A percentile compares a stretch with the other conserved stretches of the same genome.
These are phyloP conservation scores for Paecilomyces variotii DNA, from an alignment of 2,329 filamentous ascomycete genomes.

Conservation along the genomic window DNA sequence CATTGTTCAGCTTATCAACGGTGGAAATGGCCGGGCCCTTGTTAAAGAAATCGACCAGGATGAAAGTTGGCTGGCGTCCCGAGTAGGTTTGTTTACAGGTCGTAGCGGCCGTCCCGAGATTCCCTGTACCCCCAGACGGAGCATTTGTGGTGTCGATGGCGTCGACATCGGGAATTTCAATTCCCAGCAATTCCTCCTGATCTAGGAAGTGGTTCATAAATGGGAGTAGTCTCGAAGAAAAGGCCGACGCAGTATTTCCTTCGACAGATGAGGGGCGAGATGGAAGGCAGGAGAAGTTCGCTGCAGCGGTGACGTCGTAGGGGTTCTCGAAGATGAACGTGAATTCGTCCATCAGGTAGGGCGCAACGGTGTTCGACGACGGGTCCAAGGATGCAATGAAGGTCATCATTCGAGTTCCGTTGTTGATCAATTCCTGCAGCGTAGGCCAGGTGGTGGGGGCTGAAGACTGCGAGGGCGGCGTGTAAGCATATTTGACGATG, in stretches of 20 bases:
- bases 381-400: slow-evolving; percentile 53
- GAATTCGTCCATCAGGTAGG: slow-evolving; percentile 38
- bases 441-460: slow-evolving; percentile 57
- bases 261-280: slow-evolving; percentile 53
- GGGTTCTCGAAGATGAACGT: slow-evolving; percentile 60
- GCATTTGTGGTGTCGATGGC: slow-evolving; percentile 59
- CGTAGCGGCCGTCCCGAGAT: slow-evolving; percentile 40
- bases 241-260: slow-evolving; percentile 41
- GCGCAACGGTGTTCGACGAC: slow-evolving; percentile 25
- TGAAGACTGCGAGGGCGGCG: slow-evolving; percentile 38
- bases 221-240: slow-evolving; percentile 55
- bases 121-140: slow-evolving; percentile 48
- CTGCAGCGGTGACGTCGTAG: slow-evolving; percentile 54
- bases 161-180: slow-evolving; percentile 55
- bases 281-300: slow-evolving; percentile 64
- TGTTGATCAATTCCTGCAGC: slow-evolving; percentile 58
- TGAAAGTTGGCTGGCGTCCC: slow-evolving; percentile 58
- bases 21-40: slow-evolving; percentile 61
- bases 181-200: slow-evolving; percentile 43
- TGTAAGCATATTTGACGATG: slow-evolving; percentile 55
- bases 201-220: slow-evolving; percentile 78
- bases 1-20: slow-evolving; percentile 59
- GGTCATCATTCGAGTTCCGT: slow-evolving; percentile 57
- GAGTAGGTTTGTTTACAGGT: slow-evolving; percentile 50
- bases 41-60: slow-evolving; percentile 75